A percentile compares a stretch with the other conserved stretches of the same genome.
Conservation (phyloP, 2,329 filamentous ascomycete genomes). For the Aspergillus ochraceus region DNA sequence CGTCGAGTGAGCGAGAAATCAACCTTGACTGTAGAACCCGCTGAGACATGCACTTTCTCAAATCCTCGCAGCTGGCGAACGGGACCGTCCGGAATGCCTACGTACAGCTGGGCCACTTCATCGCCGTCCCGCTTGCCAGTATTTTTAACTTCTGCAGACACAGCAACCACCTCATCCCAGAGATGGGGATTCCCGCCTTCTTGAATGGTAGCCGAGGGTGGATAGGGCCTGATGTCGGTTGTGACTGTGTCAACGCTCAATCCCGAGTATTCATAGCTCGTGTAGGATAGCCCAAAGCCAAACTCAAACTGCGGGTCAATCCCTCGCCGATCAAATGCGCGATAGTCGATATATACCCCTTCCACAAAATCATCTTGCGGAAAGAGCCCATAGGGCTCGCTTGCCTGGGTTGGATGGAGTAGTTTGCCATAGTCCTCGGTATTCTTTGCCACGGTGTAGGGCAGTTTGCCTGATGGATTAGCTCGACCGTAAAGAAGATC, state of each 20-base stretch:
- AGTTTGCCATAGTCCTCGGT: conserved; percentile 55
- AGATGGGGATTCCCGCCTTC: conserved; percentile 56
- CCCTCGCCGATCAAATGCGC: conserved; percentile 48
- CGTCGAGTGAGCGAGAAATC: conserved; percentile 44
- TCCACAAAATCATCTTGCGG: conserved; percentile 48
- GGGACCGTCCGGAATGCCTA: conserved; percentile 39
- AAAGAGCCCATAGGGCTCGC: conserved; percentile 18
- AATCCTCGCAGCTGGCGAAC: conserved; percentile 51
- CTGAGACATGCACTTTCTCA: conserved; percentile 47
- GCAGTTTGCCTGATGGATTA: conserved; percentile 59
- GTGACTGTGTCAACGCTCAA: conserved; percentile 11
- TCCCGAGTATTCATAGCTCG: conserved; percentile 22
- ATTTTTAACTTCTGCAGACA: conserved; percentile 51
- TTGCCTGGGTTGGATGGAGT: conserved; percentile 14
- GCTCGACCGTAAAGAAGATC: conserved; percentile 59
- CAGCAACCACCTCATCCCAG: conserved; percentile 51
- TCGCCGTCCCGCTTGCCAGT: conserved; percentile 48
- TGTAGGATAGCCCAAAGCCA: conserved; percentile 37
- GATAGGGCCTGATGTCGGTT: conserved; percentile 10
- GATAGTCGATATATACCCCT: conserved; percentile 56
- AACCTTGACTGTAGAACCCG: conserved; percentile 42
- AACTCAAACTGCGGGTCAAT: conserved; percentile 41
- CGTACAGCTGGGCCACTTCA: conserved; percentile 56
- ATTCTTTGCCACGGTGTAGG: conserved; percentile 61
- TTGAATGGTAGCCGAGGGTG: conserved; percentile 41